phyloP scores from a whole-genome alignment of 305 asterid species.

The Solanum hybrid region DNA sequence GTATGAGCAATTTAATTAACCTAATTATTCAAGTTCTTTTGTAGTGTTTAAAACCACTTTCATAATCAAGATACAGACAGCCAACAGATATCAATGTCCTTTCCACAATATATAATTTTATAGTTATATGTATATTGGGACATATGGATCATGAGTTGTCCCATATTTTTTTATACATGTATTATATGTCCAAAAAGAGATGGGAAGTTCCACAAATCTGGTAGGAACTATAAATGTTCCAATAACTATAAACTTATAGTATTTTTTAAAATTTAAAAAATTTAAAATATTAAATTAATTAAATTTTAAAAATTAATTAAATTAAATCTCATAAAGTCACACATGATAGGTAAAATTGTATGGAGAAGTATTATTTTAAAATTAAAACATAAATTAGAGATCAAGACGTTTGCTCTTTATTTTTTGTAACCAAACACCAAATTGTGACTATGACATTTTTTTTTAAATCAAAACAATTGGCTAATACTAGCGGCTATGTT shows the following conservation, averaged over 20 bases:
- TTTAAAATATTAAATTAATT: background rate
- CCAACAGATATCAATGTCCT: background rate
- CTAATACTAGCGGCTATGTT: constrained; percentile 43
- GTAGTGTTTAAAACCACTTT: background rate
- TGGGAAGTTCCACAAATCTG: constrained; percentile 22
- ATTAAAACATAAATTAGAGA: background rate
- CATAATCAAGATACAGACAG: background rate
- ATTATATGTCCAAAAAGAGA: constrained; percentile 1
- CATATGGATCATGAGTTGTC: constrained; percentile 18
- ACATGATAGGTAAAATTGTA: background rate
- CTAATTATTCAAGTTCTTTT: background rate
- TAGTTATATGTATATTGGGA: background rate
- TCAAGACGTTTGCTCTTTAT: background rate
- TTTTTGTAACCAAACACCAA: constrained; percentile 2
- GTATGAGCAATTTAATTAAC: background rate
- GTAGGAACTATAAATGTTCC: background rate
- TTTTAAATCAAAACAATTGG: constrained; percentile 26
- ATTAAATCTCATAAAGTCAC: background rate
- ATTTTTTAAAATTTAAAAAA: background rate
- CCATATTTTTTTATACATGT: background rate
- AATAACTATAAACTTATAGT: background rate
- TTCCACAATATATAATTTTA: background rate
- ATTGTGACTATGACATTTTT: background rate
- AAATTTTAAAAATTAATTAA: background rate
- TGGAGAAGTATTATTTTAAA: too few species aligned